A percentile compares a stretch with the other conserved stretches of the same genome.
Conservation (phyloP, 257 asterid genomes). For the Coffea canephora region DNA sequence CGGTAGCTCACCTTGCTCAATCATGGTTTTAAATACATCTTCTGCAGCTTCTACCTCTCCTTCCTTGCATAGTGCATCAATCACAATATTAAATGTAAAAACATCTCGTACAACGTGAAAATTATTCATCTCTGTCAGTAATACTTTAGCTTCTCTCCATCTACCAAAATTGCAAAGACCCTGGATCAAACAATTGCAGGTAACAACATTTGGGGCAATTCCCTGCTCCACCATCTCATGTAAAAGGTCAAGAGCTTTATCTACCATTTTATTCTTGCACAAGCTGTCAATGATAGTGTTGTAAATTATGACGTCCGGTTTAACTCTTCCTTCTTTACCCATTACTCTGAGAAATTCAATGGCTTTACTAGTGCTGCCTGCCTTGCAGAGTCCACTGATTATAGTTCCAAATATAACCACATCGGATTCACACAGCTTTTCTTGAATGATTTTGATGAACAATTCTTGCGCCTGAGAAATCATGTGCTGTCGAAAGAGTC, state of each 20-base stretch:
- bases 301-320: conserved; percentile 12
- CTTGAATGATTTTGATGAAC: conserved; percentile 26
- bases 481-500: conserved; percentile 24
- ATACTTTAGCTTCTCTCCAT: neutral
- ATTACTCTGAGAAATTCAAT: conserved; percentile 6
- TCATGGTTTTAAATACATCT: conserved; percentile 11
- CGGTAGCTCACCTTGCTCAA: conserved; percentile 4
- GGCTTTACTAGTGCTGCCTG: conserved; percentile 30
- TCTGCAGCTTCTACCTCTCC: conserved; percentile 21
- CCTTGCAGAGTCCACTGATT: conserved; percentile 37
- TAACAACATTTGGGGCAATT: conserved; percentile 14
- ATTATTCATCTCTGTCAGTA: neutral
- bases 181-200: conserved; percentile 18
- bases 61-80: neutral
- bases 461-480: conserved; percentile 19
- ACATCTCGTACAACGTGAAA: neutral
- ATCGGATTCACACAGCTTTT: conserved; percentile 20
- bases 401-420: conserved; percentile 13
- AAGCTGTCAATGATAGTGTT: conserved; percentile 21
- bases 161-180: neutral
- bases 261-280: conserved; percentile 26
- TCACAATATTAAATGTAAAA: neutral
- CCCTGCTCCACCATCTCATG: conserved; percentile 20
- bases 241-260: conserved; percentile 17
- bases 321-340: neutral